These are phyloP conservation scores for Fusarium robinianum DNA, from an alignment of 2,329 filamentous ascomycete species.

Conservation along the genomic window DNA sequence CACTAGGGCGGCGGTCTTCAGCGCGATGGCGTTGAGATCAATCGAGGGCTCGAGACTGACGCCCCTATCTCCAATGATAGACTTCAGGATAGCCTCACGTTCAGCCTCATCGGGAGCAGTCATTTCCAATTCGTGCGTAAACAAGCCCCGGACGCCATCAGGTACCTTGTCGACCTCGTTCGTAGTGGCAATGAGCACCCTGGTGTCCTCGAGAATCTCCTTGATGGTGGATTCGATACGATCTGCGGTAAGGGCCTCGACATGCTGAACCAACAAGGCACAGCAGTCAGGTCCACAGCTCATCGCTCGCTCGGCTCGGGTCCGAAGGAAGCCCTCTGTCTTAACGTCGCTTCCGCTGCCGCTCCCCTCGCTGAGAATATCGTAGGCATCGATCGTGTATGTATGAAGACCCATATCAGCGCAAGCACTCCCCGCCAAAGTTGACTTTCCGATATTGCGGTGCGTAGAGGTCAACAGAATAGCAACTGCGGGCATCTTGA, in stretches of 20 bases:
- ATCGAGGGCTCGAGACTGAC: conserved; percentile 81
- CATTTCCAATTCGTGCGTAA: conserved; percentile 96
- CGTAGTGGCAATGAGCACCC: conserved; percentile 90
- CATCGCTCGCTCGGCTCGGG: conserved; percentile 84
- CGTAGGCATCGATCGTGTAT: conserved; percentile 88
- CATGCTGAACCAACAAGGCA: conserved; percentile 81
- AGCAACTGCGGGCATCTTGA: conserved; percentile 85
- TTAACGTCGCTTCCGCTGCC: conserved; percentile 89
- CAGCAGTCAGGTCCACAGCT: conserved; percentile 85
- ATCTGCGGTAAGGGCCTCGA: conserved; percentile 90
- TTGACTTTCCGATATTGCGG: conserved; percentile 90
- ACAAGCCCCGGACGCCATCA: conserved; percentile 84
- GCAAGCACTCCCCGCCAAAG: conserved; percentile 75
- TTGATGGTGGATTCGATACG: conserved; percentile 84
- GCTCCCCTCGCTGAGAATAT: conserved; percentile 85
- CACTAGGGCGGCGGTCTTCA: conserved; percentile 95
- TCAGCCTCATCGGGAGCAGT: conserved; percentile 89
- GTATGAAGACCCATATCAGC: conserved; percentile 88
- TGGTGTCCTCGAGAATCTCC: conserved; percentile 76
- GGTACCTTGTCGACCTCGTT: conserved; percentile 95
- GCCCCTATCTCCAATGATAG: conserved; percentile 75
- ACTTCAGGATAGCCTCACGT: conserved; percentile 81
- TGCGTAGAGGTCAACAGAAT: conserved; percentile 91
- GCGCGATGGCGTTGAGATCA: conserved; percentile 80
- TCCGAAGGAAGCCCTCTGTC: conserved; percentile 87